Conservation (phyloP, 1,284 basidiomycete genomes). For the Trametes sp. region DNA sequence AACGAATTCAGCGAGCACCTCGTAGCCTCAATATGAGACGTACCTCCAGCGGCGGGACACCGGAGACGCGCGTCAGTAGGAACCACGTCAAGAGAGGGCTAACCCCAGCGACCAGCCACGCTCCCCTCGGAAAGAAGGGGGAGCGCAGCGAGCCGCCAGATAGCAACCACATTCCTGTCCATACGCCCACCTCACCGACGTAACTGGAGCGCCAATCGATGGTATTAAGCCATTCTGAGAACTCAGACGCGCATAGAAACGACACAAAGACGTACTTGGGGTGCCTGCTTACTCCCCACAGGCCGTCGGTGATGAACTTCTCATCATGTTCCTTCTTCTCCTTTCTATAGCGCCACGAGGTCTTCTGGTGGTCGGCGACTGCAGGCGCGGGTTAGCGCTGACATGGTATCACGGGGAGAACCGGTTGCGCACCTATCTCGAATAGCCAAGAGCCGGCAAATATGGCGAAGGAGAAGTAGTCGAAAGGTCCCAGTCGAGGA, state of each 20-base stretch:
- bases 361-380: slow-evolving; percentile 77
- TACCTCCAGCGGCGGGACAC: slow-evolving; percentile 75
- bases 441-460: slow-evolving; percentile 67
- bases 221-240: slow-evolving; percentile 14
- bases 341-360: slow-evolving; percentile 68
- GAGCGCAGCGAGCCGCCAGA: slow-evolving; percentile 58
- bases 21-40: neutral
- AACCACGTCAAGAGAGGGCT: slow-evolving; percentile 75
- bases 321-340: slow-evolving; percentile 77
- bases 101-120: slow-evolving; percentile 57
- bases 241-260: slow-evolving; percentile 1
- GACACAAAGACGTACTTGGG: slow-evolving; percentile 64
- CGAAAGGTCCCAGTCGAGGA: slow-evolving; percentile 63
- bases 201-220: slow-evolving; percentile 56
- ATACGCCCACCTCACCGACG: slow-evolving; percentile 79
- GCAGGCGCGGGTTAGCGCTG: neutral
- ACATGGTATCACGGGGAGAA: neutral
- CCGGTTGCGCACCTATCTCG: slow-evolving; percentile 51
- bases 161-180: slow-evolving; percentile 74
- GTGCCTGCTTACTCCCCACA: slow-evolving; percentile 79
- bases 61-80: slow-evolving; percentile 61
- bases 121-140: slow-evolving; percentile 52
- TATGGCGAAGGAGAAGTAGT: slow-evolving; percentile 65
- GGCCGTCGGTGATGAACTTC: slow-evolving; percentile 73
- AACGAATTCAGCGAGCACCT: neutral